These are phyloP conservation scores for Ceratobasidium papillatum DNA, from an alignment of 1,284 basidiomycete species.

Conservation along the genomic window DNA sequence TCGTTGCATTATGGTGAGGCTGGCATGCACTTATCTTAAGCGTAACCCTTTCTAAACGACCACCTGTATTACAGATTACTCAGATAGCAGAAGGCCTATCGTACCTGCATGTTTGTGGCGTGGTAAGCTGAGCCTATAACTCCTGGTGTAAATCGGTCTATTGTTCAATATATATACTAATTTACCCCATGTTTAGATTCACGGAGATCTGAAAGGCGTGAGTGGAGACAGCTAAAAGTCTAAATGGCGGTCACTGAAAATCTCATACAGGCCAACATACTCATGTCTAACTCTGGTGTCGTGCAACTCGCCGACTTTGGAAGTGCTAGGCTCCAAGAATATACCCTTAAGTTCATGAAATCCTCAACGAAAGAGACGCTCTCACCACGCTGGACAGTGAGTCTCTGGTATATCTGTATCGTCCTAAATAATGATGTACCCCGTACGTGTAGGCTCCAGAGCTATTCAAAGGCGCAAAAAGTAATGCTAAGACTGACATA, in stretches of 20 bases:
- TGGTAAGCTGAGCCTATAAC: too few relatives aligned
- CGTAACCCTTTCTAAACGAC: not conserved
- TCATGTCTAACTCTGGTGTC: not conserved
- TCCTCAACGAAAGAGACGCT: not conserved
- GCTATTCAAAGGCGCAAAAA: not conserved
- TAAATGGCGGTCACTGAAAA: too few relatives aligned
- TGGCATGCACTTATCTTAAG: not conserved
- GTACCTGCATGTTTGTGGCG: not conserved
- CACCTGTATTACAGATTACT: not conserved
- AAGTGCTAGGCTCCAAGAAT: not conserved
- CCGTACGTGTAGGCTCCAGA: not conserved
- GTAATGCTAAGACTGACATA: not conserved
- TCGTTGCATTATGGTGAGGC: not conserved
- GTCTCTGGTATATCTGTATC: not conserved
- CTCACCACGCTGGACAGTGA: not conserved
- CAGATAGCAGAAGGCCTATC: not conserved
- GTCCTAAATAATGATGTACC: not conserved
- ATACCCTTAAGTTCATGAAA: not conserved
- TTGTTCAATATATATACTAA: not conserved
- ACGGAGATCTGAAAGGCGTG: not conserved
- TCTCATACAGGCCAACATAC: not conserved
- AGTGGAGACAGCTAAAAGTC: not conserved
- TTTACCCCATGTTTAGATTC: not conserved
- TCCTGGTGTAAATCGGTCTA: too few relatives aligned
- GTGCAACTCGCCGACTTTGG: slow-evolving; percentile 22